Base-by-base conservation (phyloP, 257 asterid genomes). In the Lithospermum erythrorhizon region DNA sequence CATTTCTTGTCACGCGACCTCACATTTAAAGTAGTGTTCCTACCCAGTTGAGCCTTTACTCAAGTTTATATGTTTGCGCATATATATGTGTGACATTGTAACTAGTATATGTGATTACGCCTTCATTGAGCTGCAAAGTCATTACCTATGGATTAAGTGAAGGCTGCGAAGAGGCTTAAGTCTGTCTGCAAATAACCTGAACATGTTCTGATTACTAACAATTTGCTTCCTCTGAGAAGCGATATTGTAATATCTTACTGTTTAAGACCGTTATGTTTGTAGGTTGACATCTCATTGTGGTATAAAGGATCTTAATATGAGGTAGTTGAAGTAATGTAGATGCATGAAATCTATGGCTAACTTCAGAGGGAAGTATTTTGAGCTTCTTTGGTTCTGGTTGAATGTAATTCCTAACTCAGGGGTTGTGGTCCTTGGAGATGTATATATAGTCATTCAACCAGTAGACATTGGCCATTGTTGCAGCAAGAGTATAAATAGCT, bases 91-190 rank as follows among this genome's bases (percentile, higher is more conserved):
- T 45, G 25, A 61, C 35, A 8, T 14, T 25, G 22, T 30, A 5
- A 9, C 0, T 2, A 16, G 18, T 20, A 17, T 23, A 21, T 35
- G 68, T 57, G 22, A 51, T 29, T 73, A n/a, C n/a, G n/a, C n/a
- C n/a, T n/a, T n/a, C n/a, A n/a, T n/a, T n/a, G n/a, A n/a, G 81
- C 51, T 87, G 98, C 95, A 87, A 83, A 70, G 96, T 87, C 27
- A 82, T 90, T 51, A 70, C 81, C n/a, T n/a, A n/a, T 0, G 96
- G 91, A 32, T 87, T 90, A 32, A n/a, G 95, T 81, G 56, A 70
- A 85, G 77, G 87, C 98, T 16, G 96, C 98, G 0, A 90, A 85
- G 86, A 83, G 96, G 66, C 82, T 90, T 29, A 90, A 87, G 82
- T 78, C 77, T 0, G 77, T 78, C 16, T 82, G 89, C 94, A 83